Evolutionary conservation across 75 land plant genomes (phyloP), one percentile per base, ranked within the genome.

Genomic region (Adiantum capillusveneris): DNA sequence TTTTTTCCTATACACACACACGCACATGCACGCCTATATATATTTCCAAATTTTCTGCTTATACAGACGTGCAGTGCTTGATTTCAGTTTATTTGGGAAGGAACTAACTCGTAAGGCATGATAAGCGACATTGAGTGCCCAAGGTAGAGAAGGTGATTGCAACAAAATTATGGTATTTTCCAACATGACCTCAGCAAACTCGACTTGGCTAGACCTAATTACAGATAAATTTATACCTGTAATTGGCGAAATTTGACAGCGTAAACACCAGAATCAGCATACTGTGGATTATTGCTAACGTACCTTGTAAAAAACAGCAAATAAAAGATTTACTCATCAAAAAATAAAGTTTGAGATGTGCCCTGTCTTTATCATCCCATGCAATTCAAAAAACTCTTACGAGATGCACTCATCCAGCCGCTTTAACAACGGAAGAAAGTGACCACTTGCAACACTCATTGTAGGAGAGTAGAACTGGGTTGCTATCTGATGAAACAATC

Each of bases 351-450:
- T n/a, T n/a, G n/a, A n/a, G n/a, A n/a, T n/a, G n/a, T n/a, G n/a
- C n/a, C n/a, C n/a, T n/a, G n/a, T n/a, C n/a, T n/a, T 16, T 34
- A 42, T 42, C 5, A 2, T 59, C 20, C 14, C 7, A 31, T n/a
- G 39, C 13, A 14, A 9, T 3, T 34, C 37, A 34, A 34, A 25
- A 46, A 1, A 5, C 34, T 68, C 91, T 83, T 76, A 89, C 87
- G 79, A 67, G 48, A 95, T 86, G 75, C 97, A 95, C 18, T 90
- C 99, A 75, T 95, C 99, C 50, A 95, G 86, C 26, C 97, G 79
- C 69, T 87, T 95, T 59, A 95, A 62, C 62, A 95, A 65, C 19
- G 88, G 81, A 39, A 90, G 80, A 60, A 90, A 95, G 11, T 84
- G 84, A 26, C 56, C 86, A 71, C 59, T 80, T 48, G 77, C 84